A percentile compares a stretch with the other conserved stretches of the same genome.
Conservation (phyloP, 257 asterid species). For the Pogostemon cablin region DNA sequence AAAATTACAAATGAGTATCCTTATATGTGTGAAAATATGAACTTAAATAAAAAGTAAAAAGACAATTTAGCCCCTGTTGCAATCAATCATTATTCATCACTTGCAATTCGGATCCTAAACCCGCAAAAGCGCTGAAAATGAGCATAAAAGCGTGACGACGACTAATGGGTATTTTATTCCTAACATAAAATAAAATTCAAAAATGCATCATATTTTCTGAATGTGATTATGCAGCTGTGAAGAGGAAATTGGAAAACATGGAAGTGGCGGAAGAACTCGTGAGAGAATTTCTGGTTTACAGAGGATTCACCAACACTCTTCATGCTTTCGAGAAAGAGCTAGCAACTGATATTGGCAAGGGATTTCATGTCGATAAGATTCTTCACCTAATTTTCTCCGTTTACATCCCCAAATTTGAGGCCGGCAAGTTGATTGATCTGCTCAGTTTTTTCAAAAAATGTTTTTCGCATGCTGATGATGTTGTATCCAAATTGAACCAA, state of each 20-base stretch:
- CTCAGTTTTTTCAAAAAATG: conserved; percentile 70
- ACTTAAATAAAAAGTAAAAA: too few relatives aligned
- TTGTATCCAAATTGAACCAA: conserved; percentile 57
- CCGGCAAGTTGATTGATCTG: conserved; percentile 66
- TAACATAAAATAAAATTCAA: neutral
- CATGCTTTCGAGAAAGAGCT: conserved; percentile 82
- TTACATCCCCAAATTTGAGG: conserved; percentile 79
- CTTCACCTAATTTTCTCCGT: conserved; percentile 76
- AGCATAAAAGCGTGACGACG: neutral
- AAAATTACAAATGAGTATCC: too few relatives aligned
- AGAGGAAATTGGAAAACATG: conserved; percentile 66
- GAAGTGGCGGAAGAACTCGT: conserved; percentile 84
- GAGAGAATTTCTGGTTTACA: conserved; percentile 78
- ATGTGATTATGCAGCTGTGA: conserved; percentile 2
- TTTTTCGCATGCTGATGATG: conserved; percentile 60
- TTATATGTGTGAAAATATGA: too few relatives aligned
- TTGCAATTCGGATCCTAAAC: neutral
- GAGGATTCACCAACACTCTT: conserved; percentile 85
- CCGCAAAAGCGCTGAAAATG: conserved; percentile 6
- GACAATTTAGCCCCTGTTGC: too few relatives aligned
- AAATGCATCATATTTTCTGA: neutral
- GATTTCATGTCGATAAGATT: conserved; percentile 83
- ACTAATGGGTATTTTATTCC: neutral
- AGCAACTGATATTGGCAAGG: conserved; percentile 80
- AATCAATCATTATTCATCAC: too few relatives aligned